Base-by-base conservation (phyloP, 495 filamentous ascomycete genomes). In the Daldinia grandis region DNA sequence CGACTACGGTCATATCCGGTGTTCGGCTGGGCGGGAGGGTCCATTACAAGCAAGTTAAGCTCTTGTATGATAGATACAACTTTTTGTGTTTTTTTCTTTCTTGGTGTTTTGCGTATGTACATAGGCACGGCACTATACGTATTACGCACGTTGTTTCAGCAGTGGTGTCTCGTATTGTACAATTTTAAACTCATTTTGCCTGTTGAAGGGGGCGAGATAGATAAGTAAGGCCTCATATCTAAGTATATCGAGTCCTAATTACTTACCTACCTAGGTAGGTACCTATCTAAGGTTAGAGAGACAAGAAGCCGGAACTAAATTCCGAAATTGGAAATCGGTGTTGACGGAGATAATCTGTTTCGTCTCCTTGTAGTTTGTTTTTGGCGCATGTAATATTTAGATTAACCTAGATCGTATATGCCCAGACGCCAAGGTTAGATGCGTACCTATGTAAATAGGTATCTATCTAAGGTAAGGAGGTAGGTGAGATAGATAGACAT, bases 1-100 rank as follows among this genome's bases (percentile, higher is more conserved):
- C 14, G 27, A 59, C 69, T 68, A 49, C 54, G 58, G 68, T 63
- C 68, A 53, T 25, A 59, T 62, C 37, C 57, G 68, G 63, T 71
- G 68, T 71, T 71, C 47, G 58, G 68, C 4, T 30, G 40, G 24
- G 59, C 15, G 47, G 24, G 25, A 28, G 50, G 60, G 28, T 57
- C 56, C 21, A 33, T 65, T 33, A 42, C 50, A 31, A 56, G 33
- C 35, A 58, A 64, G 59, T 44, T 58, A 40, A n/a, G 27, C 30
- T 50, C 44, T 61, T 60, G 62, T 71, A 64, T 28, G 47, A 54
- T 61, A 59, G 33, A 54, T 42, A 35, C 30, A 49, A 54, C n/a
- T n/a, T n/a, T n/a, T n/a, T n/a, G n/a, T n/a, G n/a, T 44, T 31
- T 42, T 58, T 37, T 55, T 33, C 38, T 33, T 70, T 35, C 25